Evolutionary conservation across 2,329 filamentous ascomycete species (phyloP).

Genomic region (Aspergillus viridinutans): DNA sequence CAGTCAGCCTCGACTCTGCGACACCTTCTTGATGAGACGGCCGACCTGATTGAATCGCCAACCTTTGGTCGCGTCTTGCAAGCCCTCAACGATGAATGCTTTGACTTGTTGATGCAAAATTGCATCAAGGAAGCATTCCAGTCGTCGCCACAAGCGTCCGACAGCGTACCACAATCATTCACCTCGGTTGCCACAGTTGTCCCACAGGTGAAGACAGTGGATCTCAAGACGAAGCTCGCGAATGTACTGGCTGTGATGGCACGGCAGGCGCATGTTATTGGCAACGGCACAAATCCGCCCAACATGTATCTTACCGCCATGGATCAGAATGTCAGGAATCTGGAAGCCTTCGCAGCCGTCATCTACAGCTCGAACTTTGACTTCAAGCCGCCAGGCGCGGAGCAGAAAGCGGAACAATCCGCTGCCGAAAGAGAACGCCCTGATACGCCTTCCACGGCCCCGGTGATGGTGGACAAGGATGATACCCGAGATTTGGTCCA

Average conservation of each 20-base stretch:
- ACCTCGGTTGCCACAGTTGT: slow-evolving; percentile 42
- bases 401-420: slow-evolving; percentile 9
- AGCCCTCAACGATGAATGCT: slow-evolving; percentile 79
- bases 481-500: slow-evolving; percentile 4
- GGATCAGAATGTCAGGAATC: slow-evolving; percentile 44
- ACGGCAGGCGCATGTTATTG: slow-evolving; percentile 84
- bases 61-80: slow-evolving; percentile 83
- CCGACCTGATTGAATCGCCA: slow-evolving; percentile 91
- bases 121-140: slow-evolving; percentile 77
- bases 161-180: slow-evolving; percentile 43
- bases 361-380: slow-evolving; percentile 49
- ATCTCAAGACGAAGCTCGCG: slow-evolving; percentile 68
- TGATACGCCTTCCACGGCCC: slow-evolving; percentile 16
- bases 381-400: slow-evolving; percentile 26
- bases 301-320: slow-evolving; percentile 44
- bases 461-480: slow-evolving; percentile 19
- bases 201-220: slow-evolving; percentile 25
- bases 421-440: slow-evolving; percentile 6
- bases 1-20: slow-evolving; percentile 57
- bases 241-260: slow-evolving; percentile 87
- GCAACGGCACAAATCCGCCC: slow-evolving; percentile 56
- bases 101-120: slow-evolving; percentile 78
- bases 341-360: slow-evolving; percentile 47
- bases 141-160: slow-evolving; percentile 30
- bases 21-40: slow-evolving; percentile 87